Percentiles rank a stretch among this genome's conserved stretches.
These are phyloP conservation scores for Myxozyma mucilagina DNA, from an alignment of 805 yeast genomes.

Conservation along the genomic window DNA sequence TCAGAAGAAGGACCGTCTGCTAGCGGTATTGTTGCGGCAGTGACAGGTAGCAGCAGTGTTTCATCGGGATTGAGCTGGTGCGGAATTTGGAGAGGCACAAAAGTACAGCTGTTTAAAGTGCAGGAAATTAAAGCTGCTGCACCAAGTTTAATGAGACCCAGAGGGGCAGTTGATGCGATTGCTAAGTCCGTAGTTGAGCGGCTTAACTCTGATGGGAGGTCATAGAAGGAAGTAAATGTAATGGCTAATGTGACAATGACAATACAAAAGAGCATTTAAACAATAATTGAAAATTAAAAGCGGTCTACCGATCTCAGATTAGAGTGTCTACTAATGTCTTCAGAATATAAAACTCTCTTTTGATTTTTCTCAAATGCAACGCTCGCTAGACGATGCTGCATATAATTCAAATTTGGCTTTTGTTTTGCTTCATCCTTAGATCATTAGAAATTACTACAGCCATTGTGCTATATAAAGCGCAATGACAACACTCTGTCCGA, in stretches of 20 bases:
- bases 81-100: conserved; percentile 26
- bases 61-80: conserved; percentile 5
- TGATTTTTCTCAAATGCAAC: conserved; percentile 25
- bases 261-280: background rate
- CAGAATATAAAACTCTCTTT: conserved; percentile 27
- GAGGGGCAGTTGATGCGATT: conserved; percentile 50
- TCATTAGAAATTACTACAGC: background rate
- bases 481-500: conserved; percentile 12
- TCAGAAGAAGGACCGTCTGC: conserved; percentile 3
- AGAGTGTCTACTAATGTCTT: conserved; percentile 13
- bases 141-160: conserved; percentile 45
- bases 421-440: conserved; percentile 23
- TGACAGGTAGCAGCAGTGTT: conserved; percentile 1
- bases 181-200: conserved; percentile 50
- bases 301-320: background rate
- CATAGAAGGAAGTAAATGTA: background rate
- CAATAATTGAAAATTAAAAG: background rate
- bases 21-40: conserved; percentile 8
- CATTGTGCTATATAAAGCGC: background rate
- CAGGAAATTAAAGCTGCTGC: conserved; percentile 45
- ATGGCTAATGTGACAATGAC: background rate
- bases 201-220: background rate
- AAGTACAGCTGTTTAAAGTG: conserved; percentile 53
- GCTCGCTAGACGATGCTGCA: conserved; percentile 17
- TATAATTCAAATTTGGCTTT: conserved; percentile 27